Evolutionary conservation across 2,329 filamentous ascomycete species (phyloP), one percentile per base, ranked within the genome.

Genomic region (Microthyrium microscopicum): DNA sequence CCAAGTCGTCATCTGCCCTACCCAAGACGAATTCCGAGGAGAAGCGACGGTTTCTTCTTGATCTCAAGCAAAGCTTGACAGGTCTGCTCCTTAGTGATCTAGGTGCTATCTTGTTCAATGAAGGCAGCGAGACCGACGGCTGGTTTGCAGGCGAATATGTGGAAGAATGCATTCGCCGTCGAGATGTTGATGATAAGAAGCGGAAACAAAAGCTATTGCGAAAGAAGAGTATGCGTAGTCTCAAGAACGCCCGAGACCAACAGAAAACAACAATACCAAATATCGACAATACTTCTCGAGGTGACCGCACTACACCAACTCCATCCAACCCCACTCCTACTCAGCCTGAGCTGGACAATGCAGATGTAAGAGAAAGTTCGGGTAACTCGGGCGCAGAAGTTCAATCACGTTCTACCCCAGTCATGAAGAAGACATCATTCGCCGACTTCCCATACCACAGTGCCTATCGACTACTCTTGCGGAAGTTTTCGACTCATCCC

Each of bases 51-150:
- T 93, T 94, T 52, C 59, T 93, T 34, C 63, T 70, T 5, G 77
- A 83, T 20, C 61, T 93, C 20, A 76, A 76, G 44, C 79, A 85
- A 48, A 79, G 75, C 0, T 58, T 95, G 25, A 87, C 77, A 2
- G 85, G 83, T 41, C 62, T 98, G 13, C 58, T 95, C 2, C 59
- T 95, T 18, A 95, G 87, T 31, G 89, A 98, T 50, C 64, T 95
- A 4, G 84, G 85, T 5, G 84, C 77, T 26, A 70, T 82, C 20
- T 77, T 94, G 2, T 89, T 91, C 53, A 73, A 75, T n/a, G 71
- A 70, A 32, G 89, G 89, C 3, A 92, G 84, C 26, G 89, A 98
- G 57, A 95, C 87, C 1, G 89, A 95, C 51, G 65, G 65, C 3
- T 94, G 87, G 78, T 89, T 94, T 43, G 57, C 58, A 30, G 64